A percentile compares a stretch with the other conserved stretches of the same genome.
Conservation (phyloP, 176 grass and related monocot species). For the Ananas comosus region DNA sequence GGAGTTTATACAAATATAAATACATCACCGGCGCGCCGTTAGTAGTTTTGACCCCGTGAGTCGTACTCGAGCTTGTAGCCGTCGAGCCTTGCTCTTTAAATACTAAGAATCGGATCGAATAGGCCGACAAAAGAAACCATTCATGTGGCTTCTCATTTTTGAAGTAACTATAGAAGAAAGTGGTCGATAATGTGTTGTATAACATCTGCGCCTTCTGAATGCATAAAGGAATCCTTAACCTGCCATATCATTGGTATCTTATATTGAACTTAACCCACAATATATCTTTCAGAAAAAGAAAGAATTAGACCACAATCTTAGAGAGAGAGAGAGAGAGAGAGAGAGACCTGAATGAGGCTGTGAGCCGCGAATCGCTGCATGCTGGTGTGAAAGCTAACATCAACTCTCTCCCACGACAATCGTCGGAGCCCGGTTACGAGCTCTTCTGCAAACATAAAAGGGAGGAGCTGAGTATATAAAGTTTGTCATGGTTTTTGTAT, state of each 20-base stretch:
- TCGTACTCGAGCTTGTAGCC: too few species aligned
- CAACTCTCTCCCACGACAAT: slow-evolving; percentile 92
- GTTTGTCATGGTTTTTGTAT: not conserved
- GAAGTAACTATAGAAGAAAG: slow-evolving; percentile 27
- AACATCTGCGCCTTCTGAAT: slow-evolving; percentile 74
- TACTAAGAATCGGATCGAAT: too few species aligned
- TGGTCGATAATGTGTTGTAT: slow-evolving; percentile 85
- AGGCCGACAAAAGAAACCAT: too few species aligned
- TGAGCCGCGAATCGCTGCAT: slow-evolving; percentile 77
- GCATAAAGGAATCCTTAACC: slow-evolving; percentile 66
- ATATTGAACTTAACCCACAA: too few species aligned
- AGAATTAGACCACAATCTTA: too few species aligned
- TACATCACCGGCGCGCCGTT: too few species aligned
- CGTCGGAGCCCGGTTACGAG: slow-evolving; percentile 67
- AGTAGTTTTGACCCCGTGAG: too few species aligned
- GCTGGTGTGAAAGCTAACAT: slow-evolving; percentile 85
- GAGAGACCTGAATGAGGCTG: slow-evolving; percentile 78
- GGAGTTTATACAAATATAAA: too few species aligned
- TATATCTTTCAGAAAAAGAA: too few species aligned
- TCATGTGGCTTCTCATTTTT: too few species aligned
- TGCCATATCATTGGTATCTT: slow-evolving; percentile 2
- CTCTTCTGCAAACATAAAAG: slow-evolving; percentile 32
- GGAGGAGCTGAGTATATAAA: slow-evolving; percentile 6
- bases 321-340: not conserved
- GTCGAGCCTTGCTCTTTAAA: too few species aligned